Evolutionary conservation across 768 basidiomycete genomes (phyloP), one percentile per base, ranked within the genome.

Genomic region (Kwoniella mangroviensis): DNA sequence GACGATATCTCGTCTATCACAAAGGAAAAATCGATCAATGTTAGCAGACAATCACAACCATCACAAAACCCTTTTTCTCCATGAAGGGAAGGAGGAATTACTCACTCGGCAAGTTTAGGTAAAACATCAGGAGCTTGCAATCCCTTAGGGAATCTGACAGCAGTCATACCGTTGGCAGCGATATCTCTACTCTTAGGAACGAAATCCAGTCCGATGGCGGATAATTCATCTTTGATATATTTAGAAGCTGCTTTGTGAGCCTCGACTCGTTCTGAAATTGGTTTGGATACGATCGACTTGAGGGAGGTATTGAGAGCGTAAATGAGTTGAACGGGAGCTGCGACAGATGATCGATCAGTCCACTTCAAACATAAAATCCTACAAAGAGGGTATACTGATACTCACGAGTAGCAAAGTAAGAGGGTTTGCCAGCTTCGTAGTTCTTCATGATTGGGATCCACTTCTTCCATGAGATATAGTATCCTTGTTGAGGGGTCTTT

Each of bases 101-200:
- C 81, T 65, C 65, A 80, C 79, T 76, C 79, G 19, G 85, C 85
- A 28, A 98, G 86, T 56, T 89, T 87, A 7, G 92, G 91, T 56
- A 98, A 71, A 34, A 98, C 83, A 75, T 96, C 92, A 7, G 88
- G 84, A 0, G 92, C 90, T 26, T 84, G 84, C n/a, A 95, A 79
- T 4, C 93, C 94, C 0, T 89, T 87, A 13, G 97, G 97, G 78
- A 88, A 92, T 84, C 77, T 75, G 51, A 92, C 89, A 52, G 94
- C 95, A 6, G 91, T 92, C 97, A 99, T 98, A 51, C 96, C 95
- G 79, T 95, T 96, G 3, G 97, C 95, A 19, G 91, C 87, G 68
- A 88, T 86, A 2, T 86, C 84, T 1, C 88, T 85, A 28, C 86
- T 85, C 12, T 88, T 78, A 9, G 95, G 88, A 9, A 98, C 86